These are phyloP conservation scores for Cercospora nicotianae DNA, from an alignment of 2,329 filamentous ascomycete genomes.

Conservation along the genomic window DNA sequence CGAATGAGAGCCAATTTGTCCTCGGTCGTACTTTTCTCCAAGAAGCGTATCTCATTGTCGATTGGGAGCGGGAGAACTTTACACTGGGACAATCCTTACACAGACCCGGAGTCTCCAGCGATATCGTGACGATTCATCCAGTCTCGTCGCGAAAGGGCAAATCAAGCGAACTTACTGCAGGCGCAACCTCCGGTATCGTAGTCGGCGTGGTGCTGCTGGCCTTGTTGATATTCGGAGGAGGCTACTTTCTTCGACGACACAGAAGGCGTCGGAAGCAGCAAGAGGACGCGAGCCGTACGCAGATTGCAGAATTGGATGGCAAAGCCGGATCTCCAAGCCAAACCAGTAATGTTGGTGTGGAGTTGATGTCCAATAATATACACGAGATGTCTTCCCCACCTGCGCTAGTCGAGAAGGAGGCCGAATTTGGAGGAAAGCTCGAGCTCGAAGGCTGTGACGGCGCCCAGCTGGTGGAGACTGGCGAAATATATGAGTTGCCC, in stretches of 20 bases:
- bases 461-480: background rate
- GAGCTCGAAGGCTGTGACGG: background rate
- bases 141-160: background rate
- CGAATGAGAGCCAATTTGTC: constrained; percentile 30
- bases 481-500: background rate
- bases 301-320: background rate
- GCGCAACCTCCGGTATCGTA: background rate
- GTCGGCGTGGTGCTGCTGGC: background rate
- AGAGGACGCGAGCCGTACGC: background rate
- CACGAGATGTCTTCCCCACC: background rate
- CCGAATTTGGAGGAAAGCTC: background rate
- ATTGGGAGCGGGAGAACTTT: constrained; percentile 23
- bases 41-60: constrained; percentile 32
- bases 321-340: background rate
- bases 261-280: background rate
- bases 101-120: constrained; percentile 5
- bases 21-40: constrained; percentile 36
- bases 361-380: background rate
- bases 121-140: constrained; percentile 12
- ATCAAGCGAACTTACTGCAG: background rate
- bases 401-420: background rate
- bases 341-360: background rate
- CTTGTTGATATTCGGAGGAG: background rate
- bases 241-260: background rate
- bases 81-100: constrained; percentile 19